A percentile compares a stretch with the other conserved stretches of the same genome.
phyloP scores from a whole-genome alignment of 768 basidiomycete genomes.

The Pulveroboletus ravenelii region DNA sequence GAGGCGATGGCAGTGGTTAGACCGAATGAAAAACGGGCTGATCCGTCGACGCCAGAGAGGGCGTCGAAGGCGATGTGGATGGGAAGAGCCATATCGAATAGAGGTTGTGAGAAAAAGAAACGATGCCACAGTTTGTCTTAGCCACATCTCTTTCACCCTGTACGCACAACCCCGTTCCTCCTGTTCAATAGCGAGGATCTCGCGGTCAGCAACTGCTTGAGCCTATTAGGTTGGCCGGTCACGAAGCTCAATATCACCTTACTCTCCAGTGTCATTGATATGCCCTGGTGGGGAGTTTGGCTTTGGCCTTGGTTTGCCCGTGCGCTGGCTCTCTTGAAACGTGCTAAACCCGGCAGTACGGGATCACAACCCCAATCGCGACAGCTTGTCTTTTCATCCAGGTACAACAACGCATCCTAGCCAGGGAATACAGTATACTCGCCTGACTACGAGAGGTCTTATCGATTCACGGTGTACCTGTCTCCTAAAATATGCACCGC shows the following conservation, averaged over 20 bases:
- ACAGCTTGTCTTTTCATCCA: not conserved
- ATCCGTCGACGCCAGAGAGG: slow-evolving; percentile 71
- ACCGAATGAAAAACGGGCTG: slow-evolving; percentile 53
- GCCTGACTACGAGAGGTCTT: not conserved
- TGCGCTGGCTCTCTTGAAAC: not conserved
- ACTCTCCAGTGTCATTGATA: not conserved
- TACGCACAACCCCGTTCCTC: too few species aligned
- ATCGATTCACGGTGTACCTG: not conserved
- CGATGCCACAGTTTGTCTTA: too few species aligned
- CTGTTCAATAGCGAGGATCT: too few species aligned
- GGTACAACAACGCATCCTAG: not conserved
- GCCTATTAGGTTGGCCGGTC: not conserved
- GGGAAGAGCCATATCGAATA: not conserved
- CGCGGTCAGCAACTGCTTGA: not conserved
- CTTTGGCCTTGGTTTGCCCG: not conserved
- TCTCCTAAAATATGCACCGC: not conserved
- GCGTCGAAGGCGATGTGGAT: slow-evolving; percentile 48
- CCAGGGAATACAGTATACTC: not conserved
- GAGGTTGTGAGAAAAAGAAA: not conserved
- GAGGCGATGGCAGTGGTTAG: slow-evolving; percentile 54
- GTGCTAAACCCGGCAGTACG: too few species aligned
- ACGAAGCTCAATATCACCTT: not conserved
- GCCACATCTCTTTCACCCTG: too few species aligned
- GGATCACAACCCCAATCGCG: too few species aligned
- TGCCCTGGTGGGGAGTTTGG: too few species aligned